Evolutionary conservation across 2,329 filamentous ascomycete species (phyloP).

Genomic region (Colletotrichum sp.): DNA sequence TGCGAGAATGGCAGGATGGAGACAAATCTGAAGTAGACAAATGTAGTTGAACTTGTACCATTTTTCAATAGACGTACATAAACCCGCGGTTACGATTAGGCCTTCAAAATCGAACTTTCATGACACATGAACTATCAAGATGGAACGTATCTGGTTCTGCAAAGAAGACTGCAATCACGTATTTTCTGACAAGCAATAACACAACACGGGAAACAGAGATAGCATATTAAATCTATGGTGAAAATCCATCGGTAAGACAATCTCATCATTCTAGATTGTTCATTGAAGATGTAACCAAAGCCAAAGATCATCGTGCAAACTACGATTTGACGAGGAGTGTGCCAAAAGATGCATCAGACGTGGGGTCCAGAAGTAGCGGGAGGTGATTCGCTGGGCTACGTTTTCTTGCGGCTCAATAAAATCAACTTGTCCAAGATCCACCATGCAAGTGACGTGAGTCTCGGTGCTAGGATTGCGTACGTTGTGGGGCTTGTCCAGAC

Average conservation of each 20-base stretch:
- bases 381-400: not conserved
- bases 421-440: not conserved
- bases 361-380: not conserved
- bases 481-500: not conserved
- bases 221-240: not conserved
- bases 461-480: not conserved
- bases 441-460: not conserved
- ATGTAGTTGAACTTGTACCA: not conserved
- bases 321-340: not conserved
- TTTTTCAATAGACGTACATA: too few species aligned
- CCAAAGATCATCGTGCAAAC: not conserved
- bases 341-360: not conserved
- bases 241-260: too few species aligned
- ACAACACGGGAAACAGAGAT: not conserved
- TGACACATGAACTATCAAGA: not conserved
- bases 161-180: not conserved
- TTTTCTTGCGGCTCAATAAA: not conserved
- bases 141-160: not conserved
- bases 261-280: not conserved
- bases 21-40: constrained; percentile 11
- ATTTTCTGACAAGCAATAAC: not conserved
- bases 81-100: not conserved
- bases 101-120: not conserved
- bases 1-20: constrained; percentile 27
- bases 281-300: not conserved